Percentiles rank a stretch among this genome's conserved stretches.
phyloP scores from a whole-genome alignment of 2,329 filamentous ascomycete species.

The Colletotrichum kahawae region DNA sequence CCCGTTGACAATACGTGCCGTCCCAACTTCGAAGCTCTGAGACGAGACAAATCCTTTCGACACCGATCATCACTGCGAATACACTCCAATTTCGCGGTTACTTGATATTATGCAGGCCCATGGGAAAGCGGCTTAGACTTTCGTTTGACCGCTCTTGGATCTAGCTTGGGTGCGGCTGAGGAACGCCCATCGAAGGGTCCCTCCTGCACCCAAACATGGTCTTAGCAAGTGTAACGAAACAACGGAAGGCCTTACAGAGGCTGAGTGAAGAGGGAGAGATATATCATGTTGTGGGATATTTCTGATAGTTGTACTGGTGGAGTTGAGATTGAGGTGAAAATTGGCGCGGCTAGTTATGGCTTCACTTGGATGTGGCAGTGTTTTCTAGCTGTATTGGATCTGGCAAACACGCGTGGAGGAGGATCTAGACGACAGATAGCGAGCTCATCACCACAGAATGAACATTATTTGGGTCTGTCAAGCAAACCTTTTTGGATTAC shows the following conservation, averaged over 20 bases:
- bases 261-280: neutral
- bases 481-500: neutral
- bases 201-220: neutral
- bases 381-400: neutral
- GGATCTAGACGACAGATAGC: neutral
- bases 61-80: neutral
- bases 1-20: neutral
- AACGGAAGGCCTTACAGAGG: neutral
- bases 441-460: neutral
- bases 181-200: neutral
- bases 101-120: neutral
- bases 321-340: neutral
- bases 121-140: neutral
- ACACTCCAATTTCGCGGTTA: neutral
- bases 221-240: neutral
- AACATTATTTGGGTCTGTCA: neutral
- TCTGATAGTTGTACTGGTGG: neutral
- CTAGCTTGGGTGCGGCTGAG: neutral
- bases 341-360: neutral
- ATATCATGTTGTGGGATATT: neutral
- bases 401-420: neutral
- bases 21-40: neutral
- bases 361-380: neutral
- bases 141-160: neutral
- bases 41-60: neutral